Percentiles rank a stretch among this genome's conserved stretches.
Evolutionary conservation across 2,329 filamentous ascomycete genomes (phyloP).

Genomic region (Metarhizium sp.): DNA sequence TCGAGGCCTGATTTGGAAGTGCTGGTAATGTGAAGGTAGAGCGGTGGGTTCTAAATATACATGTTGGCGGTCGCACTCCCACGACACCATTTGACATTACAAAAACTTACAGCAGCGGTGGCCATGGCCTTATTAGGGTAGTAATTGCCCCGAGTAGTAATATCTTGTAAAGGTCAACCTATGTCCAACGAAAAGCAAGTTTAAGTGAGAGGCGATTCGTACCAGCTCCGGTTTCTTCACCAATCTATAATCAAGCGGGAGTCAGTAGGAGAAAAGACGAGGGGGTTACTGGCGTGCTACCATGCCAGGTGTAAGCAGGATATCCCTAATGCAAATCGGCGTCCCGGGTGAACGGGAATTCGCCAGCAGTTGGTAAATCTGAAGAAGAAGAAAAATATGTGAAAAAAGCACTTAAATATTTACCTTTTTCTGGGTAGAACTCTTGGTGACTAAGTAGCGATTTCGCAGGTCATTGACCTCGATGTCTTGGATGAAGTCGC

Average conservation of each 20-base stretch:
- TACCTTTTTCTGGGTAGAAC: constrained; percentile 99
- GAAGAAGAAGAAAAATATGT: constrained; percentile 22
- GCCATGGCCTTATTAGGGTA: constrained; percentile 98
- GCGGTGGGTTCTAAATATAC: constrained; percentile 64
- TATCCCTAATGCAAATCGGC: constrained; percentile 29
- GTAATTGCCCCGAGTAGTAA: constrained; percentile 94
- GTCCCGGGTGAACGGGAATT: constrained; percentile 5
- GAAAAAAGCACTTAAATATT: constrained; percentile 47
- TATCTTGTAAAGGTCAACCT: constrained; percentile 65
- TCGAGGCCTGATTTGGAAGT: constrained; percentile 88
- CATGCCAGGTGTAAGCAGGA: constrained; percentile 65
- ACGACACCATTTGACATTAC: neutral
- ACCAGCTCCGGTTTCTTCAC: constrained; percentile 99
- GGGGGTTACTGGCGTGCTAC: constrained; percentile 52
- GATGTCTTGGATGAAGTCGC: constrained; percentile 97
- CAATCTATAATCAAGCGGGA: constrained; percentile 88
- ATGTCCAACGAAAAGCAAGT: constrained; percentile 23
- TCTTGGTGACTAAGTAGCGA: constrained; percentile 93
- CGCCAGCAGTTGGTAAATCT: constrained; percentile 23
- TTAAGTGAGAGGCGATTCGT: constrained; percentile 47
- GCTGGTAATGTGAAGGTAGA: constrained; percentile 93
- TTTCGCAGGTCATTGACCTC: constrained; percentile 98
- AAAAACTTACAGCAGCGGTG: constrained; percentile 69
- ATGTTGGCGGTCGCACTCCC: neutral
- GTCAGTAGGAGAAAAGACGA: constrained; percentile 91